Base-by-base conservation (phyloP, 2,329 filamentous ascomycete species). In the Xylariaceae sp. region DNA sequence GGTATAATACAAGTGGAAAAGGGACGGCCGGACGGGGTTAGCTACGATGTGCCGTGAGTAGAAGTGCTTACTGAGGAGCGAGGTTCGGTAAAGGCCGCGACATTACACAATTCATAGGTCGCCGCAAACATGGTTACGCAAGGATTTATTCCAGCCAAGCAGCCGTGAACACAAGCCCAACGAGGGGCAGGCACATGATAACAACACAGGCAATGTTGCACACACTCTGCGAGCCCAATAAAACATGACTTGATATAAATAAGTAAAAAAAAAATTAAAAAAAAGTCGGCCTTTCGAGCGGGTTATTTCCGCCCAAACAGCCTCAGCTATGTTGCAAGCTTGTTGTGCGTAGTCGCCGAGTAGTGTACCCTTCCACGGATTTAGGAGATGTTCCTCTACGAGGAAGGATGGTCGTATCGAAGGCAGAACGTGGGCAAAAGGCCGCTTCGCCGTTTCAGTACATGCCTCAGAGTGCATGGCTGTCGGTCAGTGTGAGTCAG, bases 121-220 rank as follows among this genome's bases (percentile, higher is more conserved):
- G 49, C 37, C 50, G 53, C 47, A 55, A 49, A 52, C 47, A 24
- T 50, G 53, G 58, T 61, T 59, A 59, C 52, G 56, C 56, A 61
- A 29, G 35, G 29, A 33, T 52, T n/a, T n/a, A 48, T 23, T 35
- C 50, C 18, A 54, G 37, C 49, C 35, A 59, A 41, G 29, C 44
- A 53, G 36, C 11, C 23, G 27, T 26, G 39, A 15, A 42, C 39
- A 42, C 39, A 42, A 42, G 10, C 37, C 55, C 50, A 47, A 55
- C 37, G 51, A 53, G 44, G 47, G 36, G 24, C 27, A 30, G 35
- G 40, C 37, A 40, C 41, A 46, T 52, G 50, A 46, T 46, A 46
- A 49, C 47, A 55, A 50, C 46, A 50, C 40, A 45, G 42, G 45
- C 48, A 43, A 50, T 46, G 59, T 59, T 52, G 56, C 57, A 61